phyloP scores from a whole-genome alignment of 371 early-diverging fungal species.

The Rhizopus sp. region DNA sequence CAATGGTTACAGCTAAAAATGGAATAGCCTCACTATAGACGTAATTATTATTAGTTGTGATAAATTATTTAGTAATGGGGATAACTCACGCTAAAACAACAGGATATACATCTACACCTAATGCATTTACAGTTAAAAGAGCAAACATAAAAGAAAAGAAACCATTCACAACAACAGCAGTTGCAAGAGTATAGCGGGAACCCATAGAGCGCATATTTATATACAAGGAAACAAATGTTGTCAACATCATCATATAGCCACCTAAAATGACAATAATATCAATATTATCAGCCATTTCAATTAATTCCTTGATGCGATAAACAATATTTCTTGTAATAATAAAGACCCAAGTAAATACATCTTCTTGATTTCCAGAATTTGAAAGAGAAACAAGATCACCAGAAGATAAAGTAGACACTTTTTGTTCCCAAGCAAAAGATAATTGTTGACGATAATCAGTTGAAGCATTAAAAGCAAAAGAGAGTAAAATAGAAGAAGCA shows the following conservation, averaged over 20 bases:
- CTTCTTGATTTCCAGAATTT: slow-evolving; percentile 21
- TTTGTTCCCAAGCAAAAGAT: slow-evolving; percentile 52
- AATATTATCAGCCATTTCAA: slow-evolving; percentile 71
- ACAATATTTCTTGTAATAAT: slow-evolving; percentile 52
- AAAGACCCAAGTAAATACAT: slow-evolving; percentile 44
- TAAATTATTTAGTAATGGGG: not conserved
- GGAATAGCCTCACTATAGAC: slow-evolving; percentile 84
- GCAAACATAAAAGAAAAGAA: slow-evolving; percentile 82
- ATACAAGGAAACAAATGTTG: slow-evolving; percentile 81
- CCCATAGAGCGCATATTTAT: slow-evolving; percentile 87
- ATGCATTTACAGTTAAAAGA: slow-evolving; percentile 63
- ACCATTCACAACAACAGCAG: slow-evolving; percentile 67
- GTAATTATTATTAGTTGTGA: too few species aligned
- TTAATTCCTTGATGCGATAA: slow-evolving; percentile 57
- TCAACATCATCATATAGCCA: slow-evolving; percentile 85
- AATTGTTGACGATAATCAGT: slow-evolving; percentile 48
- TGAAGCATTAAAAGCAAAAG: slow-evolving; percentile 60
- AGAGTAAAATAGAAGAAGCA: slow-evolving; percentile 46
- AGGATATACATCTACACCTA: slow-evolving; percentile 74
- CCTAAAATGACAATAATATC: slow-evolving; percentile 82
- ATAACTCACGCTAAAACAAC: slow-evolving; percentile 61
- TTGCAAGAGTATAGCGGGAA: slow-evolving; percentile 77
- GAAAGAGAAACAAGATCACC: slow-evolving; percentile 35
- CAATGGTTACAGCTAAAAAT: slow-evolving; percentile 88
- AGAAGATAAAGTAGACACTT: slow-evolving; percentile 41